Conservation (phyloP, 768 basidiomycete species). For the Fistulinella prunicolor region DNA sequence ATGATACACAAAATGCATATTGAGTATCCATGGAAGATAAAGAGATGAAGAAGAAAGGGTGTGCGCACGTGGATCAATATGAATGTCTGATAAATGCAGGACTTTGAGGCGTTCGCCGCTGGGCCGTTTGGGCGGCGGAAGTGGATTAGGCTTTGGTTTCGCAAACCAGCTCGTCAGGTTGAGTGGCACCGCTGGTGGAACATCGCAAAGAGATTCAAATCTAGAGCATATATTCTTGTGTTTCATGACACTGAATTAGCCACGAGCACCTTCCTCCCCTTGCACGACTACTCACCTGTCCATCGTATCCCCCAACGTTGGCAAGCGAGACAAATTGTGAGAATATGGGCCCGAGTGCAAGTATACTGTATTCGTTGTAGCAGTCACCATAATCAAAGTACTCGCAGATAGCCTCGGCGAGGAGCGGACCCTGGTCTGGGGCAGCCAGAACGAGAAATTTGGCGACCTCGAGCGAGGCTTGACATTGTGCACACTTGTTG, state of each 20-base stretch:
- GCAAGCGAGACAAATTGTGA: slow-evolving; percentile 46
- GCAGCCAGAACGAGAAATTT: slow-evolving; percentile 42
- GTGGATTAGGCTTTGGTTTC: slow-evolving; percentile 46
- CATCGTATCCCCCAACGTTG: slow-evolving; percentile 45
- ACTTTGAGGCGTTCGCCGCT: slow-evolving; percentile 46
- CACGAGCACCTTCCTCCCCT: neutral
- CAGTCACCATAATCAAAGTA: slow-evolving; percentile 38
- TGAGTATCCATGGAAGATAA: neutral
- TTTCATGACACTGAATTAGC: neutral
- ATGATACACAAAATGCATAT: neutral
- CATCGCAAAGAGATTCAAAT: slow-evolving; percentile 35
- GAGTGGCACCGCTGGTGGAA: slow-evolving; percentile 38
- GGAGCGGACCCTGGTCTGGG: slow-evolving; percentile 39
- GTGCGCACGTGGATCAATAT: slow-evolving; percentile 44
- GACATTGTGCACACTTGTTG: slow-evolving; percentile 38
- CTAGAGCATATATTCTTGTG: slow-evolving; percentile 33
- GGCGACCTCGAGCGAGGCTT: slow-evolving; percentile 36
- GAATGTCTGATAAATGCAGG: slow-evolving; percentile 47
- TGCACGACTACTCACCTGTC: slow-evolving; percentile 35
- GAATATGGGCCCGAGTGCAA: slow-evolving; percentile 39
- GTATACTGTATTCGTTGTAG: slow-evolving; percentile 31
- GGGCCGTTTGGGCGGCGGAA: slow-evolving; percentile 38
- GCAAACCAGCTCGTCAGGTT: slow-evolving; percentile 46
- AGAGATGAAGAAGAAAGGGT: neutral
- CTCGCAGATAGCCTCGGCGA: slow-evolving; percentile 41